phyloP scores from a whole-genome alignment of 257 asterid genomes.

The Solanum medicagineum region DNA sequence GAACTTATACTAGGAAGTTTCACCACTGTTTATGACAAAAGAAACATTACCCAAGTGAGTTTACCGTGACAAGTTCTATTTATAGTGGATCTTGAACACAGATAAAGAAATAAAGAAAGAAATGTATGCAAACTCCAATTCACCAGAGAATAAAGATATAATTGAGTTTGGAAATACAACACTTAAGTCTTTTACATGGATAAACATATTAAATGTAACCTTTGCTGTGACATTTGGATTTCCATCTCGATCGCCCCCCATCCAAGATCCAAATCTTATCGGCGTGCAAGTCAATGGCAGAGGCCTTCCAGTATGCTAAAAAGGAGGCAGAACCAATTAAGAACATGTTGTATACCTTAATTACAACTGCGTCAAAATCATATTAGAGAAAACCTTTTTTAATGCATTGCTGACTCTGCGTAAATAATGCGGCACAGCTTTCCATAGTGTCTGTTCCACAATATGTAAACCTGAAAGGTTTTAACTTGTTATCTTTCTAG shows the following conservation, averaged over 20 bases:
- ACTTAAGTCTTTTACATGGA: background rate
- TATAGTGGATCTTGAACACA: background rate
- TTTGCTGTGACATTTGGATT: constrained; percentile 96
- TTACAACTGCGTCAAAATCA: constrained; percentile 1
- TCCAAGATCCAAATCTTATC: constrained; percentile 97
- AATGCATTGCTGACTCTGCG: constrained; percentile 92
- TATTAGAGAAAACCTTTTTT: constrained; percentile 51
- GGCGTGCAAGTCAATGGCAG: constrained; percentile 97
- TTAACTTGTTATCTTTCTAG: background rate
- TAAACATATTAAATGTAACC: constrained; percentile 25
- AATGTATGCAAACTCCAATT: background rate
- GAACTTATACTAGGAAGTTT: background rate
- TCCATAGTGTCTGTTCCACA: constrained; percentile 97
- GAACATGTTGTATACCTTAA: background rate
- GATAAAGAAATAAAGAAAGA: background rate
- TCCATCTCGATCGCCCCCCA: constrained; percentile 99
- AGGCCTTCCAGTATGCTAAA: constrained; percentile 86
- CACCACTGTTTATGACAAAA: background rate
- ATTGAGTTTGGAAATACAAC: background rate
- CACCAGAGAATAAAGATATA: background rate
- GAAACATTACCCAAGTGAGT: background rate
- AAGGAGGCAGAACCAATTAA: constrained; percentile 6
- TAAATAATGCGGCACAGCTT: constrained; percentile 92
- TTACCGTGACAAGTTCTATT: background rate
- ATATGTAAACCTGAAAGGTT: constrained; percentile 67